Percentiles rank a stretch among this genome's conserved stretches.
Conservation (phyloP, 139 green algal genomes). For the Limnomonas spitsbergensis region DNA sequence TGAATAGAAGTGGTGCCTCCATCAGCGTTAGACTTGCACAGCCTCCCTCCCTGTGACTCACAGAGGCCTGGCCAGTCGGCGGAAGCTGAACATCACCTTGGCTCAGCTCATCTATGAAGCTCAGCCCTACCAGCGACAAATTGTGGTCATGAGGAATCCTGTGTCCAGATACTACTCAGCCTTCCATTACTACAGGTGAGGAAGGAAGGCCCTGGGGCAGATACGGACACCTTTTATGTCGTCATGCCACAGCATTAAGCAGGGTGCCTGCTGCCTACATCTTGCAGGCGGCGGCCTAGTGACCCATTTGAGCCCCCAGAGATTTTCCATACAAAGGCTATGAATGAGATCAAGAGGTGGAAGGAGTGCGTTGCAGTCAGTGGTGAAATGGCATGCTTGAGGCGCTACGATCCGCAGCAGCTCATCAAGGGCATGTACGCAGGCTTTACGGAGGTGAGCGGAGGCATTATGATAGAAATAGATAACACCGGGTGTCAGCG, state of each 20-base stretch:
- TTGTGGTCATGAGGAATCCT: conserved; percentile 48
- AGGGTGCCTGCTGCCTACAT: background rate
- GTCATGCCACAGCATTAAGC: background rate
- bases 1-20: no score
- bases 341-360: conserved; percentile 35
- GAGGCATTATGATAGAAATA: background rate
- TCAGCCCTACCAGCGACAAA: conserved; percentile 51
- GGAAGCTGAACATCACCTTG: conserved; percentile 35
- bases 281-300: conserved; percentile 17
- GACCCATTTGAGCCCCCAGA: conserved; percentile 33
- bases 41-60: no score
- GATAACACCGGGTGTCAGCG: no score
- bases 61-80: conserved; percentile 27
- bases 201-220: no score
- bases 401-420: conserved; percentile 57
- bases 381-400: conserved; percentile 27
- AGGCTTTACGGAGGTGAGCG: conserved; percentile 24
- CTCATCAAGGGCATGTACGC: conserved; percentile 66
- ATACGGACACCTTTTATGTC: no score
- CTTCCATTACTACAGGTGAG: conserved; percentile 50
- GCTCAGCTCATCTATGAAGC: conserved; percentile 50
- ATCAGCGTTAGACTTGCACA: no score
- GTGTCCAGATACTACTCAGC: conserved; percentile 43
- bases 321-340: conserved; percentile 30
- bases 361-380: conserved; percentile 25